Conservation (phyloP, 169 alveolate genomes). For the Plasmodium berghei region DNA sequence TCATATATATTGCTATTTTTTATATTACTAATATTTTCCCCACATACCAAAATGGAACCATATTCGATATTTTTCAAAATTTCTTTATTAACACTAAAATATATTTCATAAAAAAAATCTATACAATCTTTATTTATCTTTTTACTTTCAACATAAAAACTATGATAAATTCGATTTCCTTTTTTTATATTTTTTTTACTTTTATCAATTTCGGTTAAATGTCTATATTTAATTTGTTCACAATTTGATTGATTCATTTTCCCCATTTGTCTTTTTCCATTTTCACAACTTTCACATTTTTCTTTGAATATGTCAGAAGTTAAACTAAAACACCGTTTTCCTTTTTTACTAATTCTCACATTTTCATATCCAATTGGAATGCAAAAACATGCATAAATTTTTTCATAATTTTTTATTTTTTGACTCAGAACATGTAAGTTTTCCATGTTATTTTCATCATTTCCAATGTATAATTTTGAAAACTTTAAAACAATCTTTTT, state of each 20-base stretch:
- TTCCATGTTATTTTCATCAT: not conserved
- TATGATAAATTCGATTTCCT: conserved; percentile 18
- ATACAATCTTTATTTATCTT: conserved; percentile 5
- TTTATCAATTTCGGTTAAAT: not conserved
- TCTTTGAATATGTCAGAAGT: conserved; percentile 4
- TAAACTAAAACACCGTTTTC: conserved; percentile 7
- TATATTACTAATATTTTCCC: conserved; percentile 1
- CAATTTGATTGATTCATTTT: not conserved
- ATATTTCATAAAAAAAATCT: conserved; percentile 27
- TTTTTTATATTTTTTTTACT: not conserved
- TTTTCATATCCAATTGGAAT: conserved; percentile 27
- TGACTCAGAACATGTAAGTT: not conserved
- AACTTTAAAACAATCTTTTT: conserved; percentile 7
- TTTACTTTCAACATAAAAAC: conserved; percentile 21
- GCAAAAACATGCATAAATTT: conserved; percentile 22
- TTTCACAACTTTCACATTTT: not conserved
- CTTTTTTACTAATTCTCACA: not conserved
- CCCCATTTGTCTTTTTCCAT: not conserved
- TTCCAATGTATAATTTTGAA: conserved; percentile 16
- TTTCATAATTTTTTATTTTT: conserved; percentile 9
- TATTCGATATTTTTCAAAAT: conserved; percentile 10
- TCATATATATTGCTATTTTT: not conserved
- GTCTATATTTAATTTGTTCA: conserved; percentile 1
- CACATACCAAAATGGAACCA: conserved; percentile 48
- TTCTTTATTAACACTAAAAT: conserved; percentile 29